Evolutionary conservation across 441 rosid genomes (phyloP).

Genomic region (Euphorbia schlechtendalii): DNA sequence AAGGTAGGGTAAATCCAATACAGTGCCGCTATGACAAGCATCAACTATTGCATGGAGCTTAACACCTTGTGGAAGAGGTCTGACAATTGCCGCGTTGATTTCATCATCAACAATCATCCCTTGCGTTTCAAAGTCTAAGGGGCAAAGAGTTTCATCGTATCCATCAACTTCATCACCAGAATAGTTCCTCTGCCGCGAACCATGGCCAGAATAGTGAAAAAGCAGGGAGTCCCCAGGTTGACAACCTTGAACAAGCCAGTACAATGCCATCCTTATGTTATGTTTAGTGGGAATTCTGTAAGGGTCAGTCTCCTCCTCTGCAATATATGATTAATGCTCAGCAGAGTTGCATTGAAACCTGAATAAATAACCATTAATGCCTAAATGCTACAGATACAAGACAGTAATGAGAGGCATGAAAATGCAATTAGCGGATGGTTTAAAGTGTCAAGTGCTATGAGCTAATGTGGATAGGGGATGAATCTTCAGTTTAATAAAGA

Average conservation of each 20-base stretch:
- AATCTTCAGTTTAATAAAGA: background rate
- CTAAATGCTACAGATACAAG: background rate
- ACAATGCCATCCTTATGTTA: constrained; percentile 75
- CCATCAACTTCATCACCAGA: constrained; percentile 79
- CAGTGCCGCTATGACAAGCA: constrained; percentile 88
- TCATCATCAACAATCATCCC: constrained; percentile 94
- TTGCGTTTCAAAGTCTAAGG: constrained; percentile 81
- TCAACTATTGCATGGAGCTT: constrained; percentile 78
- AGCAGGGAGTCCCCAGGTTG: constrained; percentile 85
- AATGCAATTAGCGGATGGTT: background rate
- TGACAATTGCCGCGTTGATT: constrained; percentile 60
- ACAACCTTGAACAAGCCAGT: constrained; percentile 89
- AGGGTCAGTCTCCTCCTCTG: constrained; percentile 89
- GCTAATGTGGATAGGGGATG: background rate
- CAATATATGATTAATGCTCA: constrained; percentile 17
- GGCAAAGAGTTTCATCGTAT: constrained; percentile 78
- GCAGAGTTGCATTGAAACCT: background rate
- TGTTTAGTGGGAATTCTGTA: constrained; percentile 64
- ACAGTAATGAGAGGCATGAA: background rate
- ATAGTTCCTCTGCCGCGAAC: constrained; percentile 68
- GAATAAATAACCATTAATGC: background rate
- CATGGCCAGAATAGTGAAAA: constrained; percentile 92
- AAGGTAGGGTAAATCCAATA: constrained; percentile 64
- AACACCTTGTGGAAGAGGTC: constrained; percentile 65
- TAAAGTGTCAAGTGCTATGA: background rate